Base-by-base conservation (phyloP, 306 rosid genomes). In the Vicia villosa region DNA sequence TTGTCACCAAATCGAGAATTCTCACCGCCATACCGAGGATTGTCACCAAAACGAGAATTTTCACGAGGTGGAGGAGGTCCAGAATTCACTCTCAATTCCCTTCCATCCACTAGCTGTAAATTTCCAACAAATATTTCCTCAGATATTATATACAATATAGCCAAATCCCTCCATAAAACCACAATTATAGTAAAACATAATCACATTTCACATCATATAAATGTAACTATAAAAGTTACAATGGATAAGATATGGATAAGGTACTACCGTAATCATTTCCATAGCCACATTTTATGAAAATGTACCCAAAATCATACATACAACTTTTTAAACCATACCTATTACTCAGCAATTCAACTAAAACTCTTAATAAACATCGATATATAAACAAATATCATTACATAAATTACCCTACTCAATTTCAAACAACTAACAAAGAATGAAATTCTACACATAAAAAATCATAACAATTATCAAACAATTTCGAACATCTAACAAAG, bases 21-120 rank as follows among this genome's bases (percentile, higher is more conserved):
- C 20, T 87, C 92, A 55, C 61, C 56, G 3, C 56, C n/a, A n/a
- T n/a, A n/a, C n/a, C n/a, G n/a, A n/a, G n/a, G n/a, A n/a, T n/a
- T n/a, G n/a, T n/a, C n/a, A n/a, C n/a, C n/a, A n/a, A n/a, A n/a
- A n/a, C n/a, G n/a, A n/a, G n/a, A n/a, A n/a, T n/a, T n/a, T n/a
- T n/a, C n/a, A 17, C 74, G 52, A 5, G 94, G 61, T 12, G 96
- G 64, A 14, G 96, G 99, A 38, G 96, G 97, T 67, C 99, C 99
- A 82, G 74, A 60, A 66, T 89, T 94, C 47, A 94, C 99, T 78
- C 91, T 91, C 84, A 94, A 56, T 10, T 81, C 15, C 76, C 99
- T 87, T 32, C 97, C 99, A 0, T 89, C 97, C 19, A 94, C 75
- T 58, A 87, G 89, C 92, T 94, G 79, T 36, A 38, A 77, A 73